Percentiles rank a stretch among this genome's conserved stretches.
Conservation (phyloP, 1,139 yeast genomes). For the Hanseniaspora uvarum region DNA sequence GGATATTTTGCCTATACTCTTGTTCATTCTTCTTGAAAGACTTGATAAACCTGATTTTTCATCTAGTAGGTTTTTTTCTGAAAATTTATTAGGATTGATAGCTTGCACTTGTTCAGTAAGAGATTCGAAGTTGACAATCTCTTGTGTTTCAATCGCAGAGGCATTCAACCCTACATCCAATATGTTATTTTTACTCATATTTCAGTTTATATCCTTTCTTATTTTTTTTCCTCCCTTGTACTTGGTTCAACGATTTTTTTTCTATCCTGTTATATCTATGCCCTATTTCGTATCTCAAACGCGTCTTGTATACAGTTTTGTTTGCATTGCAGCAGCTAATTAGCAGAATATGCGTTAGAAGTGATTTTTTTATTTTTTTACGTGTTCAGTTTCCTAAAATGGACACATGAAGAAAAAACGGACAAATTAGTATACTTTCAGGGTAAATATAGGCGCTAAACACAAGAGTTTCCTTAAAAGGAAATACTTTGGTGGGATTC, state of each 20-base stretch:
- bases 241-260: too few relatives aligned
- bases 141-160: neutral
- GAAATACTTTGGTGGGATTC: neutral
- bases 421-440: neutral
- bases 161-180: constrained; percentile 10
- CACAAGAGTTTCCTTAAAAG: neutral
- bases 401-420: neutral
- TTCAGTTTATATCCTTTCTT: too few relatives aligned
- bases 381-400: constrained; percentile 3
- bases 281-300: too few relatives aligned
- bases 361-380: neutral
- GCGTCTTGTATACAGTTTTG: neutral
- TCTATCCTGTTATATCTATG: too few relatives aligned
- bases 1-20: neutral
- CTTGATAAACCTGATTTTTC: neutral
- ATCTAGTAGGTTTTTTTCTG: constrained; percentile 5
- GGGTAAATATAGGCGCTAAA: neutral
- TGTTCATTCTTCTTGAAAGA: neutral
- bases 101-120: neutral
- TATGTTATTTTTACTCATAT: constrained; percentile 9
- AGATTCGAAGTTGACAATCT: neutral
- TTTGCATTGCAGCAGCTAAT: too few relatives aligned
- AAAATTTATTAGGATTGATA: constrained; percentile 11
- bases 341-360: too few relatives aligned
- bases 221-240: too few relatives aligned